Evolutionary conservation across 2,329 filamentous ascomycete genomes (phyloP).

Genomic region (Sphaerulina populicola): DNA sequence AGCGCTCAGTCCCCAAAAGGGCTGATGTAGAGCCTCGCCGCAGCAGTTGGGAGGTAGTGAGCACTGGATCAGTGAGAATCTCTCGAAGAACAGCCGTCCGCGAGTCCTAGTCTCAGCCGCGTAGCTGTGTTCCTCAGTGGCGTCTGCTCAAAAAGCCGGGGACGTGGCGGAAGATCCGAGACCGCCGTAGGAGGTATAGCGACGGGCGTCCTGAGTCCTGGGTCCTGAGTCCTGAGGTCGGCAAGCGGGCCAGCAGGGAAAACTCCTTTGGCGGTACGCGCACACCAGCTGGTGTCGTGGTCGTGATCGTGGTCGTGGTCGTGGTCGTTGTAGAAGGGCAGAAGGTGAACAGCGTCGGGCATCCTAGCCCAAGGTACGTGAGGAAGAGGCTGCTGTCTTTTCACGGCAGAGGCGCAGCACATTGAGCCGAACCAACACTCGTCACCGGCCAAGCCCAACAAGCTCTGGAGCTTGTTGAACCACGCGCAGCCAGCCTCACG

Average conservation of each 20-base stretch:
- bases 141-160: constrained; percentile 9
- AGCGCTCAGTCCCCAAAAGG: not conserved
- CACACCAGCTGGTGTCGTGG: not conserved
- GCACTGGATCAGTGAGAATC: not conserved
- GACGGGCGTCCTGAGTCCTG: not conserved
- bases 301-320: not conserved
- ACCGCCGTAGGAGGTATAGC: constrained; percentile 2
- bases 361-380: too few relatives aligned
- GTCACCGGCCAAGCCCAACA: not conserved
- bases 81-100: not conserved
- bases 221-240: not conserved
- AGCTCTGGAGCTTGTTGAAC: not conserved
- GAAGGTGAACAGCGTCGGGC: not conserved
- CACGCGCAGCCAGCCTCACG: not conserved
- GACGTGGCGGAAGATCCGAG: constrained; percentile 3
- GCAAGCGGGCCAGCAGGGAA: too few relatives aligned
- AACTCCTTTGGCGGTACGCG: not conserved
- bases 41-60: not conserved
- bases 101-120: not conserved
- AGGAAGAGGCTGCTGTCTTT: not conserved
- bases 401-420: not conserved
- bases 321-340: not conserved
- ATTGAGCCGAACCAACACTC: not conserved
- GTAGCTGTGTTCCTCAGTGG: constrained; percentile 5
- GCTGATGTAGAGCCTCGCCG: not conserved